These are phyloP conservation scores for Fagopyrum esculentum DNA, from an alignment of 148 eudicot genomes.

Conservation along the genomic window DNA sequence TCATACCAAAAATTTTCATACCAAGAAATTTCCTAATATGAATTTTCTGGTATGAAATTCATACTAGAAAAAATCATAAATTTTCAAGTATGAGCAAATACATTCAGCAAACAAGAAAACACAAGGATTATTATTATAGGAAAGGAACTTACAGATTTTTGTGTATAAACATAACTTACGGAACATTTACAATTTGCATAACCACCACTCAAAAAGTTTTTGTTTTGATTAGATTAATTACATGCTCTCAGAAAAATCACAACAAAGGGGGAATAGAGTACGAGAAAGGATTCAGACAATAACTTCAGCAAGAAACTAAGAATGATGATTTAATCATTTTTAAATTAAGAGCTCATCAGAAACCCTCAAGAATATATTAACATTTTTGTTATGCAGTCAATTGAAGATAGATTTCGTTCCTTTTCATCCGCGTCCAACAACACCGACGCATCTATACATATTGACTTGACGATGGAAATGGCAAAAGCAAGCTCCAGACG, in stretches of 20 bases:
- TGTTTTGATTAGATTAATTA: constrained; percentile 14
- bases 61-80: too few species aligned
- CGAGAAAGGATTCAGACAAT: background rate
- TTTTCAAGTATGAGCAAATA: background rate
- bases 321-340: constrained; percentile 4
- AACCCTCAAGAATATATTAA: constrained; percentile 27
- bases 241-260: constrained; percentile 22
- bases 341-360: constrained; percentile 32
- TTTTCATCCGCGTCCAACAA: constrained; percentile 10
- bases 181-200: constrained; percentile 24
- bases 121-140: constrained; percentile 2
- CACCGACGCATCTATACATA: too few species aligned
- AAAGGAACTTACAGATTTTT: constrained; percentile 3
- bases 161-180: constrained; percentile 22
- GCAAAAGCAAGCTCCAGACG: too few species aligned
- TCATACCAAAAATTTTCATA: too few species aligned
- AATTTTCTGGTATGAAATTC: too few species aligned
- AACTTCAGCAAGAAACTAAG: background rate
- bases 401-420: constrained; percentile 3
- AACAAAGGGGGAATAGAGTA: background rate
- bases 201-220: constrained; percentile 19
- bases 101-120: background rate
- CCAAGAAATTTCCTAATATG: too few species aligned
- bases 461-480: too few species aligned
- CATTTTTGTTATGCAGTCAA: background rate